These are phyloP conservation scores for Brachypodium distachyon DNA, from an alignment of 202 grass and related monocot genomes.

Conservation along the genomic window DNA sequence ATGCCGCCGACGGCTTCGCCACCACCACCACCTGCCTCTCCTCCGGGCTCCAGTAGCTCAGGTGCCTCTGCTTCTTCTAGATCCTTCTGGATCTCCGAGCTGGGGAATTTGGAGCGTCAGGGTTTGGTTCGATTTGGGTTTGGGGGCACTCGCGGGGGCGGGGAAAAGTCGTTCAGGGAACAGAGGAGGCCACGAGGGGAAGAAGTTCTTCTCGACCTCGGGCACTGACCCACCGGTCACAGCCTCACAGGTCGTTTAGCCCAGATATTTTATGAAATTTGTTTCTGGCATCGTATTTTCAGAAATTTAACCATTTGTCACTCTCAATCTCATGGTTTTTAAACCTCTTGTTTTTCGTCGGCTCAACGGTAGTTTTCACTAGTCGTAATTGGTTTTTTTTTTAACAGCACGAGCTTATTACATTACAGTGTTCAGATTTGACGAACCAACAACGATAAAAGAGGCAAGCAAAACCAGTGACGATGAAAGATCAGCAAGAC, in stretches of 20 bases:
- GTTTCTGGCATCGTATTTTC: too few relatives aligned
- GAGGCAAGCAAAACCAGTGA: too few relatives aligned
- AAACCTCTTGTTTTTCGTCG: too few relatives aligned
- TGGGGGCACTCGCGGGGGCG: neutral
- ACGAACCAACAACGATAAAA: too few relatives aligned
- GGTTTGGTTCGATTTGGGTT: neutral
- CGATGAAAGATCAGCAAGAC: too few relatives aligned
- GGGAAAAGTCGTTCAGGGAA: conserved; percentile 27
- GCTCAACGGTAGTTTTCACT: too few relatives aligned
- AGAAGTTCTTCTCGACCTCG: neutral
- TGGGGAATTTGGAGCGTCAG: neutral
- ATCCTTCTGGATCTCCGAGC: conserved; percentile 11
- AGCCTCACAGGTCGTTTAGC: neutral
- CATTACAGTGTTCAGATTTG: too few relatives aligned
- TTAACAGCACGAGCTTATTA: too few relatives aligned
- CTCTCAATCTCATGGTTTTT: too few relatives aligned
- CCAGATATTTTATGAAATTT: too few relatives aligned
- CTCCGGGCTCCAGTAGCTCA: neutral
- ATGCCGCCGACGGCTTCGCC: conserved; percentile 12
- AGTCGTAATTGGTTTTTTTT: too few relatives aligned
- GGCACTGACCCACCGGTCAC: neutral
- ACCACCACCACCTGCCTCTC: conserved; percentile 3
- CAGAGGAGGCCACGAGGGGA: conserved; percentile 11
- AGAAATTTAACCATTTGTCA: too few relatives aligned
- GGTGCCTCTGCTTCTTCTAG: conserved; percentile 3